Evolutionary conservation across 2,329 filamentous ascomycete genomes (phyloP).

Genomic region (Pyricularia sp.): DNA sequence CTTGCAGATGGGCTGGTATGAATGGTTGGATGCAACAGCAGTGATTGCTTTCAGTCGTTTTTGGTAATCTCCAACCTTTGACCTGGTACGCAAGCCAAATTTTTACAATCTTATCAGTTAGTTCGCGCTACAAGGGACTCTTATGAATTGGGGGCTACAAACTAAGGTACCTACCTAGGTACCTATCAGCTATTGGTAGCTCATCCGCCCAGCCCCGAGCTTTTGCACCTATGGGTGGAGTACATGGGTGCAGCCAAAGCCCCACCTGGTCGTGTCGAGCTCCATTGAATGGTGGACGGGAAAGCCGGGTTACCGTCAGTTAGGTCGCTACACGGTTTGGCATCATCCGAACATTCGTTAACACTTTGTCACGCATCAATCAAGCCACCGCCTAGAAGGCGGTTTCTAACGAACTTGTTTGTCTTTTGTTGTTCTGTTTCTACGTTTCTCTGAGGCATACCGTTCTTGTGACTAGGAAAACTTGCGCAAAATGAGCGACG

Average conservation of each 20-base stretch:
- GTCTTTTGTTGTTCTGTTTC: neutral
- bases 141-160: too few relatives aligned
- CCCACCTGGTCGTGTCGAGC: neutral
- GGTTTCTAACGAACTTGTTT: neutral
- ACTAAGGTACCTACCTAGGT: neutral
- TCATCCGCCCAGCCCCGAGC: neutral
- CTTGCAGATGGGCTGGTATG: neutral
- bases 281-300: neutral
- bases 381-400: neutral
- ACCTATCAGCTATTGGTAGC: neutral
- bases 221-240: neutral
- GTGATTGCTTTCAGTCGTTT: neutral
- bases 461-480: conserved; percentile 14
- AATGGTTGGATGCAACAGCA: neutral
- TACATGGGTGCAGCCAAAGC: neutral
- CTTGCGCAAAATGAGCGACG: conserved; percentile 40
- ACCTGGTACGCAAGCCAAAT: neutral
- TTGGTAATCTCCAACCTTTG: neutral
- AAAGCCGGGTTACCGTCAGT: neutral
- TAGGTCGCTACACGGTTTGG: neutral
- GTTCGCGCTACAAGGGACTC: neutral
- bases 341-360: neutral
- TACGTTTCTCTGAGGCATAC: conserved; percentile 8
- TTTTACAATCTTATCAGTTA: conserved; percentile 3
- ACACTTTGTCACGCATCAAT: neutral